Base-by-base conservation (phyloP, 2,329 filamentous ascomycete genomes). In the Westerdykella ornata region DNA sequence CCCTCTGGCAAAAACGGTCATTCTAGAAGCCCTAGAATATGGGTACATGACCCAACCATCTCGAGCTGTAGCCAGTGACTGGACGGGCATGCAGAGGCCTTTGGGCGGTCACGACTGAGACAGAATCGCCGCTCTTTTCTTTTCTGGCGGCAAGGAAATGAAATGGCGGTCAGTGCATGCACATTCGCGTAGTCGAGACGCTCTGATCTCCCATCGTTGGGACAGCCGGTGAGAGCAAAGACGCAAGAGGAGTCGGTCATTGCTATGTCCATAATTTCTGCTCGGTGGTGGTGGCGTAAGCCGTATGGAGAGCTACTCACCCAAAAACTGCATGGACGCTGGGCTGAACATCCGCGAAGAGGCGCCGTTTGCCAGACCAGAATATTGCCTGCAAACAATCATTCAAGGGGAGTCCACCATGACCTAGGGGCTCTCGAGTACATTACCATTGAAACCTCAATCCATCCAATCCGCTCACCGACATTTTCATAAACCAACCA, bases 51-150 rank as follows among this genome's bases (percentile, higher is more conserved):
- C n/a, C n/a, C n/a, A n/a, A n/a, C n/a, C n/a, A n/a, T n/a, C n/a
- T n/a, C n/a, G n/a, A n/a, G n/a, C n/a, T n/a, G n/a, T n/a, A n/a
- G n/a, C n/a, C n/a, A n/a, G 7, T 26, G 7, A 4, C 22, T 4
- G 12, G 12, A n/a, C n/a, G 2, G 22, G 7, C 22, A 7, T 26
- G 22, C 22, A 26, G 22, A 11, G 15, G 26, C 35, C 44, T 53
- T 43, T 42, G 45, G 49, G 58, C 54, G 56, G 58, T 60, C 54
- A 52, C 43, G 37, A 47, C 46, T 56, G 46, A 58, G 47, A 62
- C 55, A 60, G 42, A 42, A 53, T 50, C 51, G 54, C 52, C 51
- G 51, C 43, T 44, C 46, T 39, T 44, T 26, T 11, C n/a, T n/a
- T 4, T 26, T 26, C 22, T 26, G 22, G 22, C 22, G 22, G 22